phyloP scores from a whole-genome alignment of 2,329 filamentous ascomycete genomes.

The Fusarium citri region DNA sequence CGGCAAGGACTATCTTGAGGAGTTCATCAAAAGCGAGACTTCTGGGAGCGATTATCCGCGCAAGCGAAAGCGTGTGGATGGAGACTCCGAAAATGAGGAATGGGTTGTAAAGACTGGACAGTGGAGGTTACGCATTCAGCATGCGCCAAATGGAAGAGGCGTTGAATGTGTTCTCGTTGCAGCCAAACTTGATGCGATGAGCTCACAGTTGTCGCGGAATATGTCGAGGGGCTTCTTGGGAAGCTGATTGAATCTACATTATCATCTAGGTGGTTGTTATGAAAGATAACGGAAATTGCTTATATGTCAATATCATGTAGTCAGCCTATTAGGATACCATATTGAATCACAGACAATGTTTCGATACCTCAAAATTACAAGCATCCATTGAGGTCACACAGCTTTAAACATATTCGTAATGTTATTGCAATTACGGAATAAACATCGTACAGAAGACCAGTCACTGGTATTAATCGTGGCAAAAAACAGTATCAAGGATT shows the following conservation, averaged over 20 bases:
- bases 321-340: conserved; percentile 2
- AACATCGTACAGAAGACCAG: conserved; percentile 14
- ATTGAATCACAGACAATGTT: background rate
- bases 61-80: conserved; percentile 60
- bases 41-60: conserved; percentile 52
- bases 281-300: background rate
- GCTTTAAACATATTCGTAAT: conserved; percentile 13
- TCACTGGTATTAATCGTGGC: conserved; percentile 25
- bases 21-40: conserved; percentile 46
- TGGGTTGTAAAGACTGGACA: conserved; percentile 78
- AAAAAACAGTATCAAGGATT: conserved; percentile 13
- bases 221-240: conserved; percentile 70
- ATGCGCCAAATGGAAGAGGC: conserved; percentile 60
- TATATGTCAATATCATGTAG: background rate
- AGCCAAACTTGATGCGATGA: conserved; percentile 80
- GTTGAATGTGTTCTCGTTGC: conserved; percentile 80
- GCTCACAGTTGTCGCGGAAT: conserved; percentile 75
- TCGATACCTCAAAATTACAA: background rate
- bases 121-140: conserved; percentile 77
- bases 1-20: conserved; percentile 58
- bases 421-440: conserved; percentile 20
- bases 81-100: conserved; percentile 51
- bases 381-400: background rate
- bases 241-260: conserved; percentile 21
- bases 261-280: background rate